Percentiles rank a stretch among this genome's conserved stretches.
Conservation (phyloP, 768 basidiomycete genomes). For the Suillus lakei region DNA sequence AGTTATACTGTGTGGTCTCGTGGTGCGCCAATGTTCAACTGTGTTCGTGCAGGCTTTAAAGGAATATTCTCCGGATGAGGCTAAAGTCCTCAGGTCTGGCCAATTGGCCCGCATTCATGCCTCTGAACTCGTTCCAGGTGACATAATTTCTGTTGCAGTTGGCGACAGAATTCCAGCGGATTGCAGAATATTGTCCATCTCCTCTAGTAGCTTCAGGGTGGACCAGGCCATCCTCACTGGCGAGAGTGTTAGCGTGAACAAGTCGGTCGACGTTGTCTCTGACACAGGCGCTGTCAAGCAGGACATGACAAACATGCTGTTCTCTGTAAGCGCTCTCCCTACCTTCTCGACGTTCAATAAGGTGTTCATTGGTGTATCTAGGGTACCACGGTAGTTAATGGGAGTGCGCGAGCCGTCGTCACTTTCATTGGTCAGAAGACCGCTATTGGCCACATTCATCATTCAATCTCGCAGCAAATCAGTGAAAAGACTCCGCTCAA, state of each 20-base stretch:
- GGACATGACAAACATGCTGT: constrained; percentile 97
- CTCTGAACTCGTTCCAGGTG: constrained; percentile 91
- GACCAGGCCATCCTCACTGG: constrained; percentile 98
- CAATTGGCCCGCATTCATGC: constrained; percentile 78
- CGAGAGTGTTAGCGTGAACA: constrained; percentile 89
- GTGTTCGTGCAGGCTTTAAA: constrained; percentile 73
- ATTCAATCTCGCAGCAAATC: constrained; percentile 92
- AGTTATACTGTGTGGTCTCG: constrained; percentile 37
- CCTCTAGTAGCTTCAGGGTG: constrained; percentile 91
- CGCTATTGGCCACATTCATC: constrained; percentile 97
- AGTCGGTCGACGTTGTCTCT: constrained; percentile 66
- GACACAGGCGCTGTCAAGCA: constrained; percentile 91
- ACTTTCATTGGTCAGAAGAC: constrained; percentile 85
- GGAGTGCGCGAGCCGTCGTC: constrained; percentile 86
- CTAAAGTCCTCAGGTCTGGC: constrained; percentile 83
- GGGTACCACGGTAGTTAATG: constrained; percentile 97
- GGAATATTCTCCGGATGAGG: constrained; percentile 97
- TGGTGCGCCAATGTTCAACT: neutral
- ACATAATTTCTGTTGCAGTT: constrained; percentile 88
- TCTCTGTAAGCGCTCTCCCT: constrained; percentile 62
- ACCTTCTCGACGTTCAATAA: neutral
- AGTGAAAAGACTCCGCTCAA: constrained; percentile 97
- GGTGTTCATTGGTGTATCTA: constrained; percentile 31
- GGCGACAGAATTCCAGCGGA: constrained; percentile 97
- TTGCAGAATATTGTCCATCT: constrained; percentile 85